Base-by-base conservation (phyloP, 139 green algal species). In the Tetratostichococcus sp. region DNA sequence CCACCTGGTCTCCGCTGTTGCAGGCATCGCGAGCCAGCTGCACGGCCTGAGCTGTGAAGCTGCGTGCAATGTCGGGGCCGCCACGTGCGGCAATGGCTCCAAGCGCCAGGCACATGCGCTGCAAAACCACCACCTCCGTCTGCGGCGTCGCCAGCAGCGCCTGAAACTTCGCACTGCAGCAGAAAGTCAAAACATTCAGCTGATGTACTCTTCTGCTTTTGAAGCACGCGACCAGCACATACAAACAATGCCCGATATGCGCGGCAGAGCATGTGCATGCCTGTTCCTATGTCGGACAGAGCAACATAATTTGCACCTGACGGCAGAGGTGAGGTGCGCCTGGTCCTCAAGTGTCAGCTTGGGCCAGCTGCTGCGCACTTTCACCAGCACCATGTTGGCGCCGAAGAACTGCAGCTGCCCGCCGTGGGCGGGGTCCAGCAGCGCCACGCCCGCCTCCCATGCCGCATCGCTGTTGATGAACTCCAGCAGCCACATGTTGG, bases 361-460 rank as follows among this genome's bases (percentile, higher is more conserved):
- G 1, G 42, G 31, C 67, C 67, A 79, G 33, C 30, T 35, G n/a
- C 31, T 50, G 26, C 50, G 43, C 5, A 72, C 67, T 43, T 79
- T 79, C 6, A n/a, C 73, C 6, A 79, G 32, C 23, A 79, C 33
- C 43, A 79, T 33, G 31, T 79, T 79, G 42, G 70, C 67, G 25
- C 65, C 65, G 43, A 79, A 79, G 33, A 74, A 79, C 22, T 79
- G 67, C 28, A 74, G 67, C 43, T 79, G 67, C n/a, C 57, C 39
- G 6, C 67, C 39, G 30, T 35, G 43, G 1, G 67, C 35, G 14
- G 31, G 25, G 26, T 74, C 66, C 22, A 79, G 67, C 43, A 79
- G 43, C 43, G 66, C 42, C 23, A 79, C 23, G 30, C 16, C 70
- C 30, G 66, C 35, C 31, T 69, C 65, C 74, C 74, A 79, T 19